These are phyloP conservation scores for Favolaschia claudopus DNA, from an alignment of 768 basidiomycete species.

Conservation along the genomic window DNA sequence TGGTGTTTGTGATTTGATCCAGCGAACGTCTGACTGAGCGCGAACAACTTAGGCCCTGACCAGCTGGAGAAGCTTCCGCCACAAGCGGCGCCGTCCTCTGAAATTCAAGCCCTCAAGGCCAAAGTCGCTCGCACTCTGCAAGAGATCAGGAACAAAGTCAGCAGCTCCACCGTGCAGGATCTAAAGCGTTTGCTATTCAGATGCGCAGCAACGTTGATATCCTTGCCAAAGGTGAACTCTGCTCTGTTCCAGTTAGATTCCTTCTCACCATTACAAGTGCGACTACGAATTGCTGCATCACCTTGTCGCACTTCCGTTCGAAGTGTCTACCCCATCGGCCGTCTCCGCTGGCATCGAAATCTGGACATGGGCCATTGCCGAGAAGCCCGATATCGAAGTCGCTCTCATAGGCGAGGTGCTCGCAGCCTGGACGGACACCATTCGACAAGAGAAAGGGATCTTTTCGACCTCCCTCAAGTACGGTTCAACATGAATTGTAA, in stretches of 20 bases:
- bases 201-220: conserved; percentile 83
- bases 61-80: conserved; percentile 70
- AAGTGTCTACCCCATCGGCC: conserved; percentile 86
- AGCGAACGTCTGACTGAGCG: background rate
- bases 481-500: conserved; percentile 37
- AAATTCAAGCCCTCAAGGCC: conserved; percentile 70
- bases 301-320: conserved; percentile 87
- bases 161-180: conserved; percentile 80
- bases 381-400: conserved; percentile 83
- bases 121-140: conserved; percentile 73
- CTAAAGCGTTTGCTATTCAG: conserved; percentile 87
- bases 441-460: conserved; percentile 79
- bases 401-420: conserved; percentile 86
- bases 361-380: conserved; percentile 96
- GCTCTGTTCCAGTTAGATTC: background rate
- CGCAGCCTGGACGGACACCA: conserved; percentile 86
- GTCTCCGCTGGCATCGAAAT: conserved; percentile 90
- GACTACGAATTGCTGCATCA: conserved; percentile 88
- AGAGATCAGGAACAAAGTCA: conserved; percentile 76
- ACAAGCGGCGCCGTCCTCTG: conserved; percentile 61
- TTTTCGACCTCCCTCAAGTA: conserved; percentile 87
- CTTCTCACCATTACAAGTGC: conserved; percentile 53
- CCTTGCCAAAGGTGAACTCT: conserved; percentile 61
- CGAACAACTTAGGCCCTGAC: conserved; percentile 52
- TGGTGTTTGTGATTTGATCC: conserved; percentile 25